Percentiles rank a stretch among this genome's conserved stretches.
Evolutionary conservation across 306 rosid species (phyloP).

Genomic region (Castanopsis chinensis): DNA sequence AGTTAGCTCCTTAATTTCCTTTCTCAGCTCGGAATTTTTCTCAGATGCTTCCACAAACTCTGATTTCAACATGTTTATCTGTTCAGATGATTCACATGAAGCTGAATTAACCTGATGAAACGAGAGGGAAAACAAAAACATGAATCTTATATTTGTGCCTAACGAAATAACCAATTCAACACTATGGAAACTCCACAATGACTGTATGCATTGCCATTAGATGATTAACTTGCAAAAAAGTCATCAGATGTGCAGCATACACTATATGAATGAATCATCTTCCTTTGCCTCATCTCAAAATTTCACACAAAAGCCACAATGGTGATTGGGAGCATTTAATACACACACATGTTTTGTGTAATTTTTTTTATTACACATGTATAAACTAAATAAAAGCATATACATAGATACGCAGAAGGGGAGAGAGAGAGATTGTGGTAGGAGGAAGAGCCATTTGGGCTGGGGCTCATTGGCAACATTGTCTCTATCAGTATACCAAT

Average conservation of each 20-base stretch:
- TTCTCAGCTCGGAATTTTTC: constrained; percentile 55
- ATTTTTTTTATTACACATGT: no score
- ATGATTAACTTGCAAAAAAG: neutral
- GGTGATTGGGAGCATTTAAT: neutral
- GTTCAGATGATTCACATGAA: constrained; percentile 66
- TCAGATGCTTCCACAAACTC: constrained; percentile 54
- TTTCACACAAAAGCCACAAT: neutral
- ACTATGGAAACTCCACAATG: neutral
- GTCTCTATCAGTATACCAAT: no score
- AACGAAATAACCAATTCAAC: neutral
- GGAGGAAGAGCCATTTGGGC: no score
- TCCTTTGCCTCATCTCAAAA: neutral
- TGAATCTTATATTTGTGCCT: neutral
- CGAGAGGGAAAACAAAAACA: neutral
- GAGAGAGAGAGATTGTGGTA: no score
- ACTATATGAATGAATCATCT: no score
- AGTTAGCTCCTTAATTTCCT: constrained; percentile 61
- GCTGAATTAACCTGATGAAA: constrained; percentile 49
- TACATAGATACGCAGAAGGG: no score
- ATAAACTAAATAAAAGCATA: no score
- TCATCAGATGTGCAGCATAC: no score
- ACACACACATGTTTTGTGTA: no score
- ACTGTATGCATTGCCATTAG: neutral
- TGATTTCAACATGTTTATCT: constrained; percentile 61
- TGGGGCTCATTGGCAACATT: no score